A percentile compares a stretch with the other conserved stretches of the same genome.
These are phyloP conservation scores for Rostrohypoxylon terebratum DNA, from an alignment of 495 filamentous ascomycete genomes.

Conservation along the genomic window DNA sequence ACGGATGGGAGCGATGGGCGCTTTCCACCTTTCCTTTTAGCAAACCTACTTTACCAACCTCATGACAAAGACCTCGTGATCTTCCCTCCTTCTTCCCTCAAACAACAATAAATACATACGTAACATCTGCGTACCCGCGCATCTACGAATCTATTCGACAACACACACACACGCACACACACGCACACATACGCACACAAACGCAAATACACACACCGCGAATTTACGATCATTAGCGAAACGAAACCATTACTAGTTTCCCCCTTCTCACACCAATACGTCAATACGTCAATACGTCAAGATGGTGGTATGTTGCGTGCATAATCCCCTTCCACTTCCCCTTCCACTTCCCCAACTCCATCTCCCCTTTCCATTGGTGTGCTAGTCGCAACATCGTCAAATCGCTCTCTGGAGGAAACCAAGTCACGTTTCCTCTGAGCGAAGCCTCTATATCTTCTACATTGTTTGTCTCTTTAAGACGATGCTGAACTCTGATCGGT, in stretches of 20 bases:
- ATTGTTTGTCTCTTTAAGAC: slow-evolving; percentile 14
- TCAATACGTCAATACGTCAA: slow-evolving; percentile 35
- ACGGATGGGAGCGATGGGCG: slow-evolving; percentile 14
- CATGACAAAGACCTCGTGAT: slow-evolving; percentile 36
- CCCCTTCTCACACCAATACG: neutral
- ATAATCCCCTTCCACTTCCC: slow-evolving; percentile 16
- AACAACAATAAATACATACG: slow-evolving; percentile 21
- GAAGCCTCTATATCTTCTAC: neutral
- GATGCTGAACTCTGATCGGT: slow-evolving; percentile 45
- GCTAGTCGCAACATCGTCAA: neutral
- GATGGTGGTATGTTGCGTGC: slow-evolving; percentile 46
- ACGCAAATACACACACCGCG: slow-evolving; percentile 1
- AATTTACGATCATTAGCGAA: slow-evolving; percentile 8
- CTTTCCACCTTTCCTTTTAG: slow-evolving; percentile 9
- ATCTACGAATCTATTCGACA: slow-evolving; percentile 8
- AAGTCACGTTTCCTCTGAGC: neutral
- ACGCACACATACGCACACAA: no score
- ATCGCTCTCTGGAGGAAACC: slow-evolving; percentile 2
- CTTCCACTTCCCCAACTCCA: neutral
- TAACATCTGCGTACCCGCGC: neutral
- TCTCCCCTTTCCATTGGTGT: slow-evolving; percentile 11
- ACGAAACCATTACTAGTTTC: neutral
- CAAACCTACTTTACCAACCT: slow-evolving; percentile 14
- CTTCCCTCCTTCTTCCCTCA: slow-evolving; percentile 19
- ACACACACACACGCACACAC: neutral